Percentiles rank a stretch among this genome's conserved stretches.
phyloP scores from a whole-genome alignment of 2,329 filamentous ascomycete genomes.

The Ceratocystis variospora region DNA sequence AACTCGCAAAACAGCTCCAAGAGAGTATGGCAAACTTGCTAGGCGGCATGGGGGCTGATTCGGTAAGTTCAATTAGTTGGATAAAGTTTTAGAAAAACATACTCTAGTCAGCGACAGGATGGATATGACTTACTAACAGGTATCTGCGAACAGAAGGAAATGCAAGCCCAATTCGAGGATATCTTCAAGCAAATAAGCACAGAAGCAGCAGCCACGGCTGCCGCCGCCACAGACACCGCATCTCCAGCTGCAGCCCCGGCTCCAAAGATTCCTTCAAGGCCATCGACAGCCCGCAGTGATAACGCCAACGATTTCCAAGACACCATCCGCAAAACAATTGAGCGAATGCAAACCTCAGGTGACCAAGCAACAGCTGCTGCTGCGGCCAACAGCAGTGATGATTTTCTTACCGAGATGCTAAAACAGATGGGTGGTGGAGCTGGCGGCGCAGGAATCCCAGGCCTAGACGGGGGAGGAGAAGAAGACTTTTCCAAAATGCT shows the following conservation, averaged over 20 bases:
- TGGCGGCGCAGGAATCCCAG: slow-evolving; percentile 30
- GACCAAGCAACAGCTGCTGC: slow-evolving; percentile 71
- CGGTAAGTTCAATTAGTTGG: slow-evolving; percentile 8
- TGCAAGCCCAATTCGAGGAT: slow-evolving; percentile 65
- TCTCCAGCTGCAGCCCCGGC: slow-evolving; percentile 23
- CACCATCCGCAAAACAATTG: slow-evolving; percentile 86
- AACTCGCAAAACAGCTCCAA: slow-evolving; percentile 18
- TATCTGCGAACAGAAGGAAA: slow-evolving; percentile 24
- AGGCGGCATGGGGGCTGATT: slow-evolving; percentile 16
- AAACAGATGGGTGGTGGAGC: slow-evolving; percentile 65
- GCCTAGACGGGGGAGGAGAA: slow-evolving; percentile 39
- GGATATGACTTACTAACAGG: background rate
- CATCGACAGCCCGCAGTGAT: slow-evolving; percentile 26
- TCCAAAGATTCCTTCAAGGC: slow-evolving; percentile 30
- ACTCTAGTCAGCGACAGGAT: background rate
- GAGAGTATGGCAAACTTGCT: slow-evolving; percentile 18
- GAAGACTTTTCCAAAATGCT: slow-evolving; percentile 92
- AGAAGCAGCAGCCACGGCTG: slow-evolving; percentile 25
- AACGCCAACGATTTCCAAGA: slow-evolving; percentile 67
- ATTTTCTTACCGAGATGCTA: slow-evolving; percentile 82
- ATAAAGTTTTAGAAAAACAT: background rate
- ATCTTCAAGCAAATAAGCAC: slow-evolving; percentile 56
- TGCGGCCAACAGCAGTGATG: slow-evolving; percentile 50
- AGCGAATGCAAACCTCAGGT: slow-evolving; percentile 83
- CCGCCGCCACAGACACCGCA: slow-evolving; percentile 22